Evolutionary conservation across 345 rosid genomes (phyloP).

Genomic region (Eucalyptus curtisii): DNA sequence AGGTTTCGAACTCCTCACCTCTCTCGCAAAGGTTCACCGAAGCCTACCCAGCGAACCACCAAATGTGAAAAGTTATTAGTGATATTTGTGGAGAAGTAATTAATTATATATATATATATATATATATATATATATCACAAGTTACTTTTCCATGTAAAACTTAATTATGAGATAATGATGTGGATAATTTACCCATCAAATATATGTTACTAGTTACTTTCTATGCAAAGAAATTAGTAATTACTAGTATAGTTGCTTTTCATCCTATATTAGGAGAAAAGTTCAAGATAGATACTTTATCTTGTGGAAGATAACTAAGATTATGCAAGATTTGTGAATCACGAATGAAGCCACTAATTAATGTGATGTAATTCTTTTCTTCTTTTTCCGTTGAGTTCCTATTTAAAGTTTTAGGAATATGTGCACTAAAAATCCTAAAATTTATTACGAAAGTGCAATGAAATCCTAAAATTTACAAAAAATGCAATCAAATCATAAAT

Average conservation of each 20-base stretch:
- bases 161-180: neutral
- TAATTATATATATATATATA: neutral
- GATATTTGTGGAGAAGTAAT: neutral
- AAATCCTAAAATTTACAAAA: too few species aligned
- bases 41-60: too few species aligned
- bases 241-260: neutral
- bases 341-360: neutral
- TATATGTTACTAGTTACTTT: neutral
- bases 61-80: neutral
- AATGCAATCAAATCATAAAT: too few species aligned
- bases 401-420: neutral
- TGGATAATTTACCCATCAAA: neutral
- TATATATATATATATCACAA: neutral
- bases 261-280: neutral
- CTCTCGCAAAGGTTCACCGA: too few species aligned
- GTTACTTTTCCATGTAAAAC: neutral
- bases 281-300: neutral
- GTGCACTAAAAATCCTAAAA: too few species aligned
- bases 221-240: neutral
- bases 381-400: neutral
- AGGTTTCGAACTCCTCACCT: too few species aligned
- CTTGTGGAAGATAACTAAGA: neutral
- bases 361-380: neutral
- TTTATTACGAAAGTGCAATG: too few species aligned
- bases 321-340: neutral